Evolutionary conservation across 163 green algal species (phyloP), one percentile per base, ranked within the genome.

Genomic region (Volvox carteri): DNA sequence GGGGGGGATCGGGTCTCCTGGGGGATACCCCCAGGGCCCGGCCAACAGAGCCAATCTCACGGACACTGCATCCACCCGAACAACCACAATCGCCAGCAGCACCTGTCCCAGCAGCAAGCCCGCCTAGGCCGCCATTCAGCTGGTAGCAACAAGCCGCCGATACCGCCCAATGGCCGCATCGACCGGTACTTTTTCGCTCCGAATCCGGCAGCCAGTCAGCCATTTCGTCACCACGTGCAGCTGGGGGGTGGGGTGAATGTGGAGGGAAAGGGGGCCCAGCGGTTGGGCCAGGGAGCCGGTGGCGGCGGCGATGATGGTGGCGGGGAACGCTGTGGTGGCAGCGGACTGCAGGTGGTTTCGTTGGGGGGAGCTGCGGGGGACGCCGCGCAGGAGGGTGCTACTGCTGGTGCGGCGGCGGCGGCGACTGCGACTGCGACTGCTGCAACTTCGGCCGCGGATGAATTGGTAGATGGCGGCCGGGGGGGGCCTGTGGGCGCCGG

Each of bases 121-220:
- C 70, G 41, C 70, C 14, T 44, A 14, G 48, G 75, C 37, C 48
- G 75, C 7, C n/a, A 8, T 18, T 9, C 33, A 30, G 16, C 8
- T 25, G 21, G 19, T 25, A 65, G 81, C 46, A 72, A 58, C 46
- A 72, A 58, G 48, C 81, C 67, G 25, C 68, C 83, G 0, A 30
- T 65, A 4, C 9, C 68, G 1, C 62, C 30, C 23, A 70, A 72
- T 0, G 50, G 37, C 50, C 21, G 33, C 48, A 78, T 68, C 48
- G 46, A 68, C 16, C 65, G 50, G 54, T 56, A 56, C 50, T 87
- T 78, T 33, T 87, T 88, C 39, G 2, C 65, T n/a, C 23, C 42
- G 21, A 28, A 81, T 39, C 62, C 62, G 4, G 44, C 50, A 0
- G 83, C 48, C 16, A 78, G 48, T 37, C 68, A 81, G 83, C 68